phyloP scores from a whole-genome alignment of 345 rosid genomes.

The Acer saccharum region DNA sequence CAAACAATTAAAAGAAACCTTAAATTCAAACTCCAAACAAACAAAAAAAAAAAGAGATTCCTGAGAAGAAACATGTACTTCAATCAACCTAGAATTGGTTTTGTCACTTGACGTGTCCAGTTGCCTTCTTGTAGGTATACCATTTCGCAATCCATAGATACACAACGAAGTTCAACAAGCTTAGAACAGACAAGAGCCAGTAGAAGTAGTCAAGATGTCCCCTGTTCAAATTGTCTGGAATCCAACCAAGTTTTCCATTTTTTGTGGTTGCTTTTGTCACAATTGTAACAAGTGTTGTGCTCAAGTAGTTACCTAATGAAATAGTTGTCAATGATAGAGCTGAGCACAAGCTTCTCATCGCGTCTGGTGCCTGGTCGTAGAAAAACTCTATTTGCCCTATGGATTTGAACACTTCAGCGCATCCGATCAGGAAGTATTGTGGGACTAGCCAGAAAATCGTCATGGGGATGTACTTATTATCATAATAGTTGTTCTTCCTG shows the following conservation, averaged over 20 bases:
- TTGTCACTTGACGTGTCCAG: conserved; percentile 31
- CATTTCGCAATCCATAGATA: conserved; percentile 73
- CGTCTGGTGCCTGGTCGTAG: conserved; percentile 97
- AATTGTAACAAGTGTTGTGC: conserved; percentile 68
- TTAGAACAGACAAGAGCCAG: conserved; percentile 74
- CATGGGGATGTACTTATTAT: conserved; percentile 54
- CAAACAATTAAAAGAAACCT: not conserved
- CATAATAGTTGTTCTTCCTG: conserved; percentile 56
- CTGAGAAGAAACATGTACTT: conserved; percentile 20
- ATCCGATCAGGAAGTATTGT: conserved; percentile 79
- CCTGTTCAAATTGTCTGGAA: conserved; percentile 72
- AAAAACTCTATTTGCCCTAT: conserved; percentile 88
- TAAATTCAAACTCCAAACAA: not conserved
- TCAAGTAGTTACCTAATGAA: conserved; percentile 78
- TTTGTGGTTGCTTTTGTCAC: conserved; percentile 57
- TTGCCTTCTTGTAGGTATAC: conserved; percentile 77
- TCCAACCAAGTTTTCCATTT: conserved; percentile 79
- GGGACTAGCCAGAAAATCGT: conserved; percentile 96
- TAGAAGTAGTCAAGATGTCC: conserved; percentile 93
- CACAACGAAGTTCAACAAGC: conserved; percentile 67
- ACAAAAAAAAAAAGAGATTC: not conserved
- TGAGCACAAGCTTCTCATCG: conserved; percentile 88
- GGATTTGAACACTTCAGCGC: conserved; percentile 87
- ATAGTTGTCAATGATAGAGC: conserved; percentile 79
- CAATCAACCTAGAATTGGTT: not conserved